phyloP scores from a whole-genome alignment of 2,329 filamentous ascomycete species.

The Claviceps sp. region DNA sequence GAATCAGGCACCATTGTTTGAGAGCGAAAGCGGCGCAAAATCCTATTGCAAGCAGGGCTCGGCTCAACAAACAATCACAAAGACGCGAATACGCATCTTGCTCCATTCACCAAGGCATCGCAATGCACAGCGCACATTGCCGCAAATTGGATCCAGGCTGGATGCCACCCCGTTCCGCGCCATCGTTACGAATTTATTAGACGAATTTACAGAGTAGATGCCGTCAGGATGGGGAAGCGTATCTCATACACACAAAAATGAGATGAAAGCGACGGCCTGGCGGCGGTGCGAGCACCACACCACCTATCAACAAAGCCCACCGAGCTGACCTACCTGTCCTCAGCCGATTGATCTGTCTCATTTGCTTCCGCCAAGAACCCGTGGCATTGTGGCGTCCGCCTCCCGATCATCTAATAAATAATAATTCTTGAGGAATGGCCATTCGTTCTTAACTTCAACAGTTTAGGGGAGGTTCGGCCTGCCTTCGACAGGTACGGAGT shows the following conservation, averaged over 20 bases:
- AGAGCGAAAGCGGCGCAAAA: neutral
- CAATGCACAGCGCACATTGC: neutral
- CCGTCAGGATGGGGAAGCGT: neutral
- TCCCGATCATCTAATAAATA: neutral
- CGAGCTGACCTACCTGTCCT: neutral
- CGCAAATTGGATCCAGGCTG: neutral
- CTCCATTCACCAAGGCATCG: neutral
- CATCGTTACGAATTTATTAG: neutral
- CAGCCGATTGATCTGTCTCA: neutral
- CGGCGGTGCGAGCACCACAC: neutral
- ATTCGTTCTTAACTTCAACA: neutral
- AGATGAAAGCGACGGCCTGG: neutral
- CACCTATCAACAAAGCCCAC: too few relatives aligned
- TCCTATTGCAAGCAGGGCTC: neutral
- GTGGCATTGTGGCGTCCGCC: neutral
- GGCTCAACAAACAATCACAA: neutral
- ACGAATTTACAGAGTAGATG: too few relatives aligned
- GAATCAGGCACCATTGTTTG: neutral
- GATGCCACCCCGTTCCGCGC: neutral
- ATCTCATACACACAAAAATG: neutral
- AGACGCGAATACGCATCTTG: neutral
- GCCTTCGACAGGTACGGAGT: too few relatives aligned
- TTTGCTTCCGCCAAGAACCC: neutral
- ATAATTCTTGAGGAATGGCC: neutral
- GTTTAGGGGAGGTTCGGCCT: too few relatives aligned